A percentile compares a stretch with the other conserved stretches of the same genome.
phyloP scores from a whole-genome alignment of 2,329 filamentous ascomycete genomes.

The Cercospora nicotianae region DNA sequence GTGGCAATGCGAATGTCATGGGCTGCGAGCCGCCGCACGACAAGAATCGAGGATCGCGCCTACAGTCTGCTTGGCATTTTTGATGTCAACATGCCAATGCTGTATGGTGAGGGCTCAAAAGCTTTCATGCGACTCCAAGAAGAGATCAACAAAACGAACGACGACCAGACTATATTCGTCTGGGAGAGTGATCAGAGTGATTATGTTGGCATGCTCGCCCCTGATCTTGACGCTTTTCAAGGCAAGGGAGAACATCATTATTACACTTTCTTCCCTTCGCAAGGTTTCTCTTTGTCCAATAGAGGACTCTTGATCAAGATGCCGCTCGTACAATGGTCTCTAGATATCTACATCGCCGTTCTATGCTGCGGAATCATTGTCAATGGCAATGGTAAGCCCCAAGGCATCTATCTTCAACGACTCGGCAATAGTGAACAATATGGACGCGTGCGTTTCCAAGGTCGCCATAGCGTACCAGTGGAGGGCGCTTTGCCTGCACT shows the following conservation, averaged over 20 bases:
- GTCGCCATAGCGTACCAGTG: neutral
- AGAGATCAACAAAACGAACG: neutral
- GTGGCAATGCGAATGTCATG: neutral
- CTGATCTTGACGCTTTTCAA: neutral
- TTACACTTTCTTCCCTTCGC: neutral
- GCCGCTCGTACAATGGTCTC: neutral
- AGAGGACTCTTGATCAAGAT: neutral
- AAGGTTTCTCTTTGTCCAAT: neutral
- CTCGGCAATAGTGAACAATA: neutral
- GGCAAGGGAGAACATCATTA: neutral
- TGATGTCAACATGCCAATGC: conserved; percentile 2
- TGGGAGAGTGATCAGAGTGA: neutral
- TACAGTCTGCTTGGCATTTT: conserved; percentile 1
- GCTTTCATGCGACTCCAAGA: neutral
- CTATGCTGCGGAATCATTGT: neutral
- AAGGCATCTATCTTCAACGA: neutral
- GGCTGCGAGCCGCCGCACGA: neutral
- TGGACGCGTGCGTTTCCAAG: neutral
- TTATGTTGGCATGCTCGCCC: neutral
- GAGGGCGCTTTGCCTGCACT: neutral
- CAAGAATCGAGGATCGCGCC: neutral
- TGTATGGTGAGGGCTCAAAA: neutral
- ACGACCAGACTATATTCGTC: neutral
- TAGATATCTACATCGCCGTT: neutral
- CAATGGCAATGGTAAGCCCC: neutral